These are phyloP conservation scores for Blastosporella zonata DNA, from an alignment of 1,284 basidiomycete genomes.

Conservation along the genomic window DNA sequence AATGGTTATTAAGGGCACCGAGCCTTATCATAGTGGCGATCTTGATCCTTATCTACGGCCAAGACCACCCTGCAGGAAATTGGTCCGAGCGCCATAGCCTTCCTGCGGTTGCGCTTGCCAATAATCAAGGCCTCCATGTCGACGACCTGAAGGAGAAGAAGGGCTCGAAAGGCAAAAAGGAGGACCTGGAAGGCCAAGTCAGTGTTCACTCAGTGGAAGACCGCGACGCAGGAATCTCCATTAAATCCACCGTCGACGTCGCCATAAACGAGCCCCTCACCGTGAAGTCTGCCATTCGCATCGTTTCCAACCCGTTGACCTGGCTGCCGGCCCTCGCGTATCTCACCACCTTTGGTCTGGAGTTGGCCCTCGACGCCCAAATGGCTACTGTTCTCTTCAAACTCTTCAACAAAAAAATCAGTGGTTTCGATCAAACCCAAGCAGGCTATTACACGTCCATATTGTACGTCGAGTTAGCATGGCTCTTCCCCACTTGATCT, in stretches of 20 bases:
- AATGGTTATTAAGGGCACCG: constrained; percentile 37
- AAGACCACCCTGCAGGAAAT: constrained; percentile 59
- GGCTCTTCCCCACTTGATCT: background rate
- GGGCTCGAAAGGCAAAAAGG: background rate
- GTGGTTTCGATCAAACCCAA: constrained; percentile 39
- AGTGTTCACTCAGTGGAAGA: constrained; percentile 12
- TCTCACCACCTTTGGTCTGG: constrained; percentile 53
- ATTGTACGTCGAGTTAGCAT: constrained; percentile 25
- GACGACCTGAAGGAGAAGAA: background rate
- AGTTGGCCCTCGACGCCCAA: constrained; percentile 57
- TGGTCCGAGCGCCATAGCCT: constrained; percentile 55
- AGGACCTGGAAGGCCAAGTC: background rate
- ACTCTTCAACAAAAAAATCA: constrained; percentile 27
- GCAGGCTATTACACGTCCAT: constrained; percentile 47
- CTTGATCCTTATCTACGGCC: constrained; percentile 48
- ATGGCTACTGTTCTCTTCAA: constrained; percentile 48
- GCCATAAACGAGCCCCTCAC: constrained; percentile 53
- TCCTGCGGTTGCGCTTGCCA: constrained; percentile 29
- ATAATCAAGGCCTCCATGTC: constrained; percentile 24
- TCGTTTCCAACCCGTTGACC: constrained; percentile 48
- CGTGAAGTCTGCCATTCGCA: constrained; percentile 28
- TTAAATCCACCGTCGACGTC: constrained; percentile 37
- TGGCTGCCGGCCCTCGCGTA: constrained; percentile 60
- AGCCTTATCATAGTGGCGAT: constrained; percentile 46
- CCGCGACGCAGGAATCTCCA: constrained; percentile 19